A percentile compares a stretch with the other conserved stretches of the same genome.
Conservation (phyloP, 2,329 filamentous ascomycete species). For the Fusarium devonianum region DNA sequence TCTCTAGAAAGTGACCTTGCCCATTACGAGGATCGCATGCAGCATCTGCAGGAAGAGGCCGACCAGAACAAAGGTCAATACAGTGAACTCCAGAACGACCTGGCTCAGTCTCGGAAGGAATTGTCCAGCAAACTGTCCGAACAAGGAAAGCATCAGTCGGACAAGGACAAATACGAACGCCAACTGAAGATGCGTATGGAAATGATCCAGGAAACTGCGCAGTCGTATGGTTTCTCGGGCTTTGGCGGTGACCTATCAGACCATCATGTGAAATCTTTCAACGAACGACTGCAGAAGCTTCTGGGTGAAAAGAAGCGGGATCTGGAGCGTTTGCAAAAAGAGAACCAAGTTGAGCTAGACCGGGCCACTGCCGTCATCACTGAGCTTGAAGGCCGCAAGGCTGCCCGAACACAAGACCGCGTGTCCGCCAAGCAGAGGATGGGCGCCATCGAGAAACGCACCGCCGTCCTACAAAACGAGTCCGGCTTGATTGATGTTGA, state of each 20-base stretch:
- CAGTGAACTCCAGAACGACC: slow-evolving; percentile 63
- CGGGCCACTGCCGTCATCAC: slow-evolving; percentile 76
- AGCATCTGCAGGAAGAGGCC: slow-evolving; percentile 68
- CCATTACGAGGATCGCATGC: slow-evolving; percentile 79
- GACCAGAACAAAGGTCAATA: slow-evolving; percentile 70
- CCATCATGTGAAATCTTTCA: slow-evolving; percentile 75
- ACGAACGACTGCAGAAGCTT: slow-evolving; percentile 77
- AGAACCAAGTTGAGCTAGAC: slow-evolving; percentile 77
- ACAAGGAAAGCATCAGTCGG: slow-evolving; percentile 80
- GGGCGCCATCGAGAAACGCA: slow-evolving; percentile 74
- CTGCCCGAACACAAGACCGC: slow-evolving; percentile 76
- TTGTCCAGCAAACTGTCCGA: slow-evolving; percentile 66
- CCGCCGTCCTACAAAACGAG: slow-evolving; percentile 69
- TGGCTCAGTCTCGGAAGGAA: slow-evolving; percentile 54
- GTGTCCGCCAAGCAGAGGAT: slow-evolving; percentile 77
- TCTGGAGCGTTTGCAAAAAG: slow-evolving; percentile 75
- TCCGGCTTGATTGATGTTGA: slow-evolving; percentile 80
- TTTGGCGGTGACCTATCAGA: slow-evolving; percentile 83
- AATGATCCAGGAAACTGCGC: slow-evolving; percentile 80
- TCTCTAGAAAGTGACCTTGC: slow-evolving; percentile 75
- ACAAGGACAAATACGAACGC: slow-evolving; percentile 85
- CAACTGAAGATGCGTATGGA: slow-evolving; percentile 75
- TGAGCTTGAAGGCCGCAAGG: slow-evolving; percentile 76
- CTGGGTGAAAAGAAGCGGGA: slow-evolving; percentile 80
- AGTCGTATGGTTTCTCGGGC: slow-evolving; percentile 79